Percentiles rank a stretch among this genome's conserved stretches.
Conservation (phyloP, 768 basidiomycete genomes). For the Serendipita sp. region DNA sequence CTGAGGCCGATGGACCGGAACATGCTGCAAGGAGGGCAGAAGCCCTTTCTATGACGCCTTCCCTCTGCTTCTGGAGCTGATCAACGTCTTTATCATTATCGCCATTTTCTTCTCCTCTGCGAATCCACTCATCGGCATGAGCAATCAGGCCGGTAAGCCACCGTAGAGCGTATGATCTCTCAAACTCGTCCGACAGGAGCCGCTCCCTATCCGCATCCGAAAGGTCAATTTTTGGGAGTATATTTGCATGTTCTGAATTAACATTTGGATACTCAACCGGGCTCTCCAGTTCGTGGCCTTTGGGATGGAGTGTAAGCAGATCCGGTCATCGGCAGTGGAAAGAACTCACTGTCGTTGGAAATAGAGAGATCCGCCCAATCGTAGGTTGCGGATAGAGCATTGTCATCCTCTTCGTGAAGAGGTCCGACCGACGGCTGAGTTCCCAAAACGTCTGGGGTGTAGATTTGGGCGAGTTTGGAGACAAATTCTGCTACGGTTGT, state of each 20-base stretch:
- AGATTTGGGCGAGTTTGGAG: neutral
- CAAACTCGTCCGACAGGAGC: constrained; percentile 42
- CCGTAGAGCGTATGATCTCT: constrained; percentile 47
- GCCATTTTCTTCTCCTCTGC: constrained; percentile 10
- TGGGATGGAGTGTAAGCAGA: too few relatives aligned
- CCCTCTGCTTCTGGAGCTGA: constrained; percentile 25
- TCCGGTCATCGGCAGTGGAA: too few relatives aligned
- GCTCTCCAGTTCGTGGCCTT: too few relatives aligned
- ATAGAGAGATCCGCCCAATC: too few relatives aligned
- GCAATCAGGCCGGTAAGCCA: constrained; percentile 61
- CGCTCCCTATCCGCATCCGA: constrained; percentile 17
- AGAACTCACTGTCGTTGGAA: too few relatives aligned
- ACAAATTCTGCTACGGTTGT: neutral
- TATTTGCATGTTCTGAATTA: neutral
- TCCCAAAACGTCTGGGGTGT: neutral
- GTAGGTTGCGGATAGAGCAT: neutral
- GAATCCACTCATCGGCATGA: constrained; percentile 38
- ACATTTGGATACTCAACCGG: neutral
- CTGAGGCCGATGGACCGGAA: constrained; percentile 39
- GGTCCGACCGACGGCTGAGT: neutral
- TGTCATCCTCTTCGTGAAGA: neutral
- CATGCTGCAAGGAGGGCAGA: constrained; percentile 45
- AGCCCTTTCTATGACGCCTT: constrained; percentile 35
- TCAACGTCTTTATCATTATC: constrained; percentile 12
- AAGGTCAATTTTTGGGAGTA: neutral